These are phyloP conservation scores for Cinnamomum chago DNA, from an alignment of 164 flowering plant species.

Conservation along the genomic window DNA sequence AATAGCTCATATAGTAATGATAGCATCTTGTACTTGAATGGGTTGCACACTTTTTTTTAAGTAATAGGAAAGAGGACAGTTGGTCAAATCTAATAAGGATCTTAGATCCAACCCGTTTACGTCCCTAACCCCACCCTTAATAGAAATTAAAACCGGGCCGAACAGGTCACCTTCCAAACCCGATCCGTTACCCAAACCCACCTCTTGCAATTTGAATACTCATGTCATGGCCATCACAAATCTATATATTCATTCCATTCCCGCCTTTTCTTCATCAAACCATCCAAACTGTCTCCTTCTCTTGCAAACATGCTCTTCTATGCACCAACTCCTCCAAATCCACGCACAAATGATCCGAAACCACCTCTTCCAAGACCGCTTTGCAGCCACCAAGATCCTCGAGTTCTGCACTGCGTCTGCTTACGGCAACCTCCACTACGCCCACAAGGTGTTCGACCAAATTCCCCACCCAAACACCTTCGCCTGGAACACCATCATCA, in stretches of 20 bases:
- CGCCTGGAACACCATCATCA: slow-evolving; percentile 16
- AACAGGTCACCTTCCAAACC: too few species aligned
- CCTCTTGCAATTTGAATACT: too few species aligned
- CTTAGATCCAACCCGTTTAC: too few species aligned
- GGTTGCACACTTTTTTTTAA: too few species aligned
- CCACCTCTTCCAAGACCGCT: slow-evolving; percentile 11
- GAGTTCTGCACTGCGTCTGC: background rate
- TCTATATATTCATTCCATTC: background rate
- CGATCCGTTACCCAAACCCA: too few species aligned
- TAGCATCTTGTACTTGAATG: too few species aligned
- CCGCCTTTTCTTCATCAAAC: slow-evolving; percentile 4
- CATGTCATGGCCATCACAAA: too few species aligned
- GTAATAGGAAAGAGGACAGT: too few species aligned
- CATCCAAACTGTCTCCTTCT: slow-evolving; percentile 11
- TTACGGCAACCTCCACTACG: slow-evolving; percentile 8
- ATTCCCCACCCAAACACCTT: slow-evolving; percentile 12
- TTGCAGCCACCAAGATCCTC: slow-evolving; percentile 7
- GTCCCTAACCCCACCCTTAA: too few species aligned
- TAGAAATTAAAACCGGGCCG: too few species aligned
- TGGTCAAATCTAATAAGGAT: too few species aligned
- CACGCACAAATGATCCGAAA: slow-evolving; percentile 10
- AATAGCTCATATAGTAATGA: too few species aligned
- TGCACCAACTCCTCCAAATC: slow-evolving; percentile 16
- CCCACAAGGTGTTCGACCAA: slow-evolving; percentile 11
- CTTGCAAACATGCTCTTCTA: slow-evolving; percentile 16